A percentile compares a stretch with the other conserved stretches of the same genome.
Conservation (phyloP, 2,329 filamentous ascomycete species). For the Monosporascus sp. region DNA sequence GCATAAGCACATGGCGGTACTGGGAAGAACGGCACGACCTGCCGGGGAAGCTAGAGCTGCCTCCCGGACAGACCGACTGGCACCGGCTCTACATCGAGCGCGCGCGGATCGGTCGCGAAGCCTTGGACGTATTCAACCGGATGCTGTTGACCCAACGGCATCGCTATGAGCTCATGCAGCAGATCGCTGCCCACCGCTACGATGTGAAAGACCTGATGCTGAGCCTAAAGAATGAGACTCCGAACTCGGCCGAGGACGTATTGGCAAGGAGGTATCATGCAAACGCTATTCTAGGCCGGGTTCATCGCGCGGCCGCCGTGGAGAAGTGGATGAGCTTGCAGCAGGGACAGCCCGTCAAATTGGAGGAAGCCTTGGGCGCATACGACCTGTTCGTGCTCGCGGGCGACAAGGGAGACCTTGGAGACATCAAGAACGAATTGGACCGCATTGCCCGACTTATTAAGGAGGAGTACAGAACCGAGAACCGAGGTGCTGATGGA, state of each 20-base stretch:
- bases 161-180: conserved; percentile 49
- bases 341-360: conserved; percentile 38
- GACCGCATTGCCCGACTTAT: conserved; percentile 2
- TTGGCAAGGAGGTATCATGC: conserved; percentile 57
- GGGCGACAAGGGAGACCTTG: conserved; percentile 36
- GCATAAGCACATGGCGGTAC: conserved; percentile 44
- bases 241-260: conserved; percentile 49
- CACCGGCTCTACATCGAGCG: conserved; percentile 40
- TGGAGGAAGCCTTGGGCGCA: conserved; percentile 54
- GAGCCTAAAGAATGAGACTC: conserved; percentile 36
- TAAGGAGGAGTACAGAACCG: conserved; percentile 43
- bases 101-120: conserved; percentile 30
- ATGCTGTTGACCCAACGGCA: conserved; percentile 50
- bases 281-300: conserved; percentile 49
- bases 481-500: conserved; percentile 33
- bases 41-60: conserved; percentile 30
- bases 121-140: conserved; percentile 38
- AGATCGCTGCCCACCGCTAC: conserved; percentile 50
- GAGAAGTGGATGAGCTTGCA: conserved; percentile 51
- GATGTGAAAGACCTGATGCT: conserved; percentile 58
- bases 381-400: conserved; percentile 60
- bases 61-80: conserved; percentile 47
- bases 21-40: conserved; percentile 49
- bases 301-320: conserved; percentile 56
- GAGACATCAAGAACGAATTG: conserved; percentile 1